Evolutionary conservation across 2,329 filamentous ascomycete species (phyloP).

Genomic region (Aspergillus candidus): DNA sequence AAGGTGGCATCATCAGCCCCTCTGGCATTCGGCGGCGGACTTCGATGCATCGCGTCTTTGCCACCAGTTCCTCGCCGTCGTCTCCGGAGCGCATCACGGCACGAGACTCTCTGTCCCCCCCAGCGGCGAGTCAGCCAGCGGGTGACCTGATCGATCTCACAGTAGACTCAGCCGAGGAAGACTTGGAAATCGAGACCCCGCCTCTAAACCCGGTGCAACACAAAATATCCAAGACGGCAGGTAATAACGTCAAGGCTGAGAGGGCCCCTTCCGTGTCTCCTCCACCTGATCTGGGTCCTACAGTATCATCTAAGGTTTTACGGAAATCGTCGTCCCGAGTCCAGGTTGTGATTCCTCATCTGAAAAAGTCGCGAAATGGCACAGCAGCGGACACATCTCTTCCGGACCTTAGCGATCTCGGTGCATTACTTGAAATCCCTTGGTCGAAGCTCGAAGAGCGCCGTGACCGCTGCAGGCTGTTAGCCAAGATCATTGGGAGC

Average conservation of each 20-base stretch:
- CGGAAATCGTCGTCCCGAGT: constrained; percentile 4
- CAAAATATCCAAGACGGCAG: constrained; percentile 3
- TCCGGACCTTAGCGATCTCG: constrained; percentile 19
- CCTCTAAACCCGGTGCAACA: constrained; percentile 26
- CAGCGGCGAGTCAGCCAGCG: not conserved
- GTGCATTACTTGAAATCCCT: constrained; percentile 25
- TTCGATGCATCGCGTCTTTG: constrained; percentile 6
- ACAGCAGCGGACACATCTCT: constrained; percentile 1
- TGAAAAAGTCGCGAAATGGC: not conserved
- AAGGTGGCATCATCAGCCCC: constrained; percentile 19
- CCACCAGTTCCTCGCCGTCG: constrained; percentile 5
- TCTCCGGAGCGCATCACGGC: not conserved
- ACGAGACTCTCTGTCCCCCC: constrained; percentile 3
- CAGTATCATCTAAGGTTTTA: not conserved
- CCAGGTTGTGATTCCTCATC: not conserved
- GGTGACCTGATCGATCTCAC: constrained; percentile 32
- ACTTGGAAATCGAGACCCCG: constrained; percentile 30
- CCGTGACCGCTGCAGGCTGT: constrained; percentile 31
- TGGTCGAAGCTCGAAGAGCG: constrained; percentile 33
- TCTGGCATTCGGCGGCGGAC: constrained; percentile 12
- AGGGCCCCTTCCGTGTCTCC: constrained; percentile 15
- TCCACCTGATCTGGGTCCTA: constrained; percentile 6
- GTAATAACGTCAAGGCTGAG: not conserved
- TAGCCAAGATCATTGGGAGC: constrained; percentile 26
- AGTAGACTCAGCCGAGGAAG: constrained; percentile 14